These are phyloP conservation scores for Fusarium sp. DNA, from an alignment of 2,329 filamentous ascomycete genomes.

Conservation along the genomic window DNA sequence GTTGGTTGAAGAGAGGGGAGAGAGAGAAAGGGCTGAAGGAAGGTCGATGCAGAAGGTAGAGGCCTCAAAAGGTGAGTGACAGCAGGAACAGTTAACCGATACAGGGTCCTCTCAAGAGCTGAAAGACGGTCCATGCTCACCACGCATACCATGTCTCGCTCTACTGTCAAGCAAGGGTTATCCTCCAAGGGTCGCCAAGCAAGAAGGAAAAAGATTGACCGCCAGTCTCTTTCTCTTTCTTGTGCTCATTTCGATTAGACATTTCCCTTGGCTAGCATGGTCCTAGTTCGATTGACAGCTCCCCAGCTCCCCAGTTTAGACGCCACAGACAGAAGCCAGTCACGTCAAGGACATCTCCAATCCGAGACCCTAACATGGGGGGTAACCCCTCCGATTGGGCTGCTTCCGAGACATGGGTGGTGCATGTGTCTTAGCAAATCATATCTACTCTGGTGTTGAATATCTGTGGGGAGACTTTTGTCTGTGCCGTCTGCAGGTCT, in stretches of 20 bases:
- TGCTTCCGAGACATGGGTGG: conserved; percentile 17
- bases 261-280: not conserved
- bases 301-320: not conserved
- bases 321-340: conserved; percentile 5
- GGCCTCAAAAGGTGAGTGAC: not conserved
- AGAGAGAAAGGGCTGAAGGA: not conserved
- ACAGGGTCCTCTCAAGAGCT: not conserved
- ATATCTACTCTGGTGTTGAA: not conserved
- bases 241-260: conserved; percentile 4
- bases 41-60: not conserved
- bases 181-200: not conserved
- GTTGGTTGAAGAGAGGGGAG: not conserved
- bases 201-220: not conserved
- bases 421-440: not conserved
- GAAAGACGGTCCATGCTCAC: not conserved
- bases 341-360: conserved; percentile 5
- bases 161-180: not conserved
- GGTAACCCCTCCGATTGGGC: not conserved
- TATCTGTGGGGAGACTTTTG: not conserved
- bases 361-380: not conserved
- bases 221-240: not conserved
- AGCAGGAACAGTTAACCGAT: not conserved
- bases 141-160: not conserved
- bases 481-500: not conserved
- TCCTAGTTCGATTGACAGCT: not conserved